Base-by-base conservation (phyloP, 805 yeast genomes). In the Pichia insulana region DNA sequence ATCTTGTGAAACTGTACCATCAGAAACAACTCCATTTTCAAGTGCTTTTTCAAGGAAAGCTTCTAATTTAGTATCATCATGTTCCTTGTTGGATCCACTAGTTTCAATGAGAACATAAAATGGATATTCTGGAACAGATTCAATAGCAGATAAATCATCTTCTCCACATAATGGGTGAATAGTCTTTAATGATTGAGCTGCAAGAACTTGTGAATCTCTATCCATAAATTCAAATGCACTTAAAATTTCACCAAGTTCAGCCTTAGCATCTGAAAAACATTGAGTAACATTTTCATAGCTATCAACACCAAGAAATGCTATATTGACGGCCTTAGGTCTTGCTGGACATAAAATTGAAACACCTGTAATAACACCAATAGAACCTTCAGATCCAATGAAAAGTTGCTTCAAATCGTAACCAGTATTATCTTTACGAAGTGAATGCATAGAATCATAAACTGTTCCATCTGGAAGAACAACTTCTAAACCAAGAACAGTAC, bases 171-270 rank as follows among this genome's bases (percentile, higher is more conserved):
- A 75, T 7, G 98, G 98, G 56, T 84, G 88, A 28, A 69, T 63
- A 19, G 68, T 64, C 43, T 75, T 72, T 49, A 82, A 65, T 58
- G 82, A 78, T 44, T 71, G 63, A 25, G 72, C 73, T n/a, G 87
- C 77, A 47, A 85, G 66, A 33, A 65, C 52, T 65, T 75, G 95
- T 26, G 82, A 79, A 50, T 69, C 76, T 22, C 69, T 65, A 60
- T 89, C 97, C 96, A 89, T 89, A 51, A 88, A 83, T 63, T 89
- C 97, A 63, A 88, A 89, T 9, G 97, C 96, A 26, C 95, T 83
- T 48, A 89, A 68, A 50, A 90, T 79, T 61, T 89, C 97, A 32
- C 83, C 76, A 32, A 89, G 74, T 51, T 86, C 95, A 35, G 65
- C 61, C 53, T 83, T 82, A 19, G 96, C 95, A 49, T 74, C 76